Conservation (phyloP, 495 filamentous ascomycete species). For the Sabuloglossum arenarium region DNA sequence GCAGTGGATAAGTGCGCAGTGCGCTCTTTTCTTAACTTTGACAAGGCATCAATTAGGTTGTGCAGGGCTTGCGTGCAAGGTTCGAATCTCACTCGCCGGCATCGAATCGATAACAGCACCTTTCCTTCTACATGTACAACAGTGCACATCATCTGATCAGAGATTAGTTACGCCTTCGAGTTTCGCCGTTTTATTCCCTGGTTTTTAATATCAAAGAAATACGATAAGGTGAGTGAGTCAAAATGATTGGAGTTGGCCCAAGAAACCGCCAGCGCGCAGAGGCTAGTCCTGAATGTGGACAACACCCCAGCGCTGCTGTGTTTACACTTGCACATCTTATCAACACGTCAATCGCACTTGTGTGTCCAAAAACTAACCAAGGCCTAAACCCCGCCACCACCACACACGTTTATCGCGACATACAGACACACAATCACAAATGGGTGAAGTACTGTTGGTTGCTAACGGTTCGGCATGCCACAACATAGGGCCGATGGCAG, state of each 20-base stretch:
- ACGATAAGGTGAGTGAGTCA: constrained; percentile 15
- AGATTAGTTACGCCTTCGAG: not conserved
- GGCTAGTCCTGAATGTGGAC: constrained; percentile 26
- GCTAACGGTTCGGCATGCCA: constrained; percentile 6
- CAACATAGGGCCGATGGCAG: constrained; percentile 45
- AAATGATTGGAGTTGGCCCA: constrained; percentile 57
- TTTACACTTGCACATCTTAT: not conserved
- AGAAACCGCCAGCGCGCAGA: constrained; percentile 53
- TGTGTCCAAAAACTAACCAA: constrained; percentile 7
- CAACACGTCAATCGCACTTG: constrained; percentile 2
- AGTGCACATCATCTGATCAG: not conserved
- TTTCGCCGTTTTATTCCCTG: not conserved
- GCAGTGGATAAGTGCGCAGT: not conserved
- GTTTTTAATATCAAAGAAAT: not conserved
- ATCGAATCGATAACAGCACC: not conserved
- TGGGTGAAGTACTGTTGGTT: not conserved
- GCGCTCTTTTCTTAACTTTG: not conserved
- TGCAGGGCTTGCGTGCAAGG: not conserved
- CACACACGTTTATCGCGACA: not conserved
- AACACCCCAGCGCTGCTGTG: not conserved
- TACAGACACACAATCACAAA: not conserved
- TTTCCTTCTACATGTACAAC: not conserved
- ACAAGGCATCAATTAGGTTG: not conserved
- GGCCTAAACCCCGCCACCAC: not conserved
- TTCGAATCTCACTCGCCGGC: not conserved